Conservation (phyloP, 75 land plant genomes). For the Pinus tabuliformis region DNA sequence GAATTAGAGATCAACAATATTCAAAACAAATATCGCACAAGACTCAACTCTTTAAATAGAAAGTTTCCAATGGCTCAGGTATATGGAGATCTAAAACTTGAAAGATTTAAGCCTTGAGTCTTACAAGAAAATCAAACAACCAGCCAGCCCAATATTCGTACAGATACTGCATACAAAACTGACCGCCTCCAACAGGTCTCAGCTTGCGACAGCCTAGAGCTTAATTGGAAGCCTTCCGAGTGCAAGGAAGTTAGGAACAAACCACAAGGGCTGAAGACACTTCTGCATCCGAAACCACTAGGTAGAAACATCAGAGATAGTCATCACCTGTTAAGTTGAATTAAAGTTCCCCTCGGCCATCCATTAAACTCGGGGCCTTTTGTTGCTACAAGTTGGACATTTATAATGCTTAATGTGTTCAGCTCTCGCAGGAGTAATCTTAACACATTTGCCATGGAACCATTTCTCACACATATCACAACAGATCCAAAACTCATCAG, state of each 20-base stretch:
- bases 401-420: conserved; percentile 77
- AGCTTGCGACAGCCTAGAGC: background rate
- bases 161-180: conserved; percentile 3
- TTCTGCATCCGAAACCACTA: background rate
- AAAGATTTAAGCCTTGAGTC: background rate
- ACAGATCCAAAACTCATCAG: conserved; percentile 68
- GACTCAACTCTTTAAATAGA: no score
- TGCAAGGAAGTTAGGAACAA: conserved; percentile 2
- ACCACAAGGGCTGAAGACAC: background rate
- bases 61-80: background rate
- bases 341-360: background rate
- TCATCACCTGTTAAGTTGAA: background rate
- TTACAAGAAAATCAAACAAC: background rate
- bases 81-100: background rate
- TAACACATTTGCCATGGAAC: conserved; percentile 75
- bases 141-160: background rate
- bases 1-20: no score
- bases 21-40: no score
- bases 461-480: conserved; percentile 61
- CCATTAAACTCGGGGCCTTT: conserved; percentile 28
- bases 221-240: background rate
- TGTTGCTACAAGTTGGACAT: conserved; percentile 60
- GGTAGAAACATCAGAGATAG: background rate
- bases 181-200: background rate
- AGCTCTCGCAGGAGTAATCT: conserved; percentile 64